Evolutionary conservation across 2,329 filamentous ascomycete genomes (phyloP).

Genomic region (Parascedosporium putredinis): DNA sequence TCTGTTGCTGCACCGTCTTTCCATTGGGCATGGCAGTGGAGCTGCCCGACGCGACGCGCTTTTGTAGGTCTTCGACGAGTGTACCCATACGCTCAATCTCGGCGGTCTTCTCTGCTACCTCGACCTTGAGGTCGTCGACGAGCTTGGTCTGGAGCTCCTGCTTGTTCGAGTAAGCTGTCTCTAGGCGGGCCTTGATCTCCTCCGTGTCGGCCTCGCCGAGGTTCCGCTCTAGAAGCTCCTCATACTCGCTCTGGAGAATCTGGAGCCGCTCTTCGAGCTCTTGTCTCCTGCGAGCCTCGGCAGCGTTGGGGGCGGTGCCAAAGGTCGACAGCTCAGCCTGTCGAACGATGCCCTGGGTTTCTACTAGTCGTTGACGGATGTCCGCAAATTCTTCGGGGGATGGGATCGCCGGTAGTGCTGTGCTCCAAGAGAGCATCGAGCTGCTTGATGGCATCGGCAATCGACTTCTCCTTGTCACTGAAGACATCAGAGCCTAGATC

Average conservation of each 20-base stretch:
- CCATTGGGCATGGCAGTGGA: constrained; percentile 54
- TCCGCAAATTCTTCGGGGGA: constrained; percentile 74
- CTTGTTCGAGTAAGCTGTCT: constrained; percentile 65
- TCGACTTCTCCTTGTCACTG: constrained; percentile 80
- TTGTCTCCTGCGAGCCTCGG: constrained; percentile 56
- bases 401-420: constrained; percentile 64
- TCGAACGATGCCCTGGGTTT: constrained; percentile 84
- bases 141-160: constrained; percentile 64
- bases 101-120: constrained; percentile 65
- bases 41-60: constrained; percentile 54
- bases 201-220: constrained; percentile 69
- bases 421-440: constrained; percentile 70
- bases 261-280: constrained; percentile 70
- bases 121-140: constrained; percentile 64
- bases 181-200: constrained; percentile 71
- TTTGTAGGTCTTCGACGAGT: constrained; percentile 70
- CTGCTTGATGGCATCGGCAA: constrained; percentile 74
- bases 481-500: constrained; percentile 89
- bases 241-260: constrained; percentile 70
- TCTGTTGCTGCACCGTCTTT: constrained; percentile 94
- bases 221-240: constrained; percentile 70
- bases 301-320: constrained; percentile 53
- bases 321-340: constrained; percentile 84
- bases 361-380: constrained; percentile 67
- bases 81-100: constrained; percentile 75